Evolutionary conservation across 2,329 filamentous ascomycete species (phyloP), one percentile per base, ranked within the genome.

Genomic region (Thelonectria olida): DNA sequence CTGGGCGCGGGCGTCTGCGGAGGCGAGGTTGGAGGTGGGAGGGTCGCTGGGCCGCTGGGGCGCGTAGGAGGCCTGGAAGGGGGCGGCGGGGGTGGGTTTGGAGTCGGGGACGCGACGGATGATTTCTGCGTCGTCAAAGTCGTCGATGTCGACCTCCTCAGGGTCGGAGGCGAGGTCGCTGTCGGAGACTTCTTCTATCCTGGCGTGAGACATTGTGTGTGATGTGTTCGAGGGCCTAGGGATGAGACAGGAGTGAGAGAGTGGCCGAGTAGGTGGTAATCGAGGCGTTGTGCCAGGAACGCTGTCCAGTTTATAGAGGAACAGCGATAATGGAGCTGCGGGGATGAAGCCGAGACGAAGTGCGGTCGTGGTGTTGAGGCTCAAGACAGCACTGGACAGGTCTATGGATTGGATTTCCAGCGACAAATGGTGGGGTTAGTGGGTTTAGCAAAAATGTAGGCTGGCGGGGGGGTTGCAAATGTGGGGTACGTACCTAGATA

Each of bases 151-250:
- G 77, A 90, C 90, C 79, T 97, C 93, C 66, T 93, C 92, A 54
- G 95, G 93, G 80, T 98, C 95, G 13, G 91, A 92, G 68, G 87
- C 89, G 68, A 84, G 84, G 79, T 92, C 91, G 77, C 86, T 89
- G 82, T 96, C 93, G 62, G 90, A 92, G 65, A 97, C 90, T 79
- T 98, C 96, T 85, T 99, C 96, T 78, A 98, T 90, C 63, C 90
- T 90, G 62, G 94, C 88, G 82, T 96, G 90, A 44, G 92, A 92
- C 93, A 96, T 96, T 67, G 65, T 80, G 72, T 62, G 27, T 54
- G 28, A 41, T 45, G 47, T n/a, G 17, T 8, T 45, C 13, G 50
- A 7, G 20, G 47, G 31, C 22, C 17, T 44, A 38, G 47, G 39
- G 50, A 50, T 51, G 45, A 42, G 20, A 6, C 27, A 38, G 25